Percentiles rank a stretch among this genome's conserved stretches.
These are phyloP conservation scores for Gynostemma pentaphyllum DNA, from an alignment of 306 rosid genomes.

Conservation along the genomic window DNA sequence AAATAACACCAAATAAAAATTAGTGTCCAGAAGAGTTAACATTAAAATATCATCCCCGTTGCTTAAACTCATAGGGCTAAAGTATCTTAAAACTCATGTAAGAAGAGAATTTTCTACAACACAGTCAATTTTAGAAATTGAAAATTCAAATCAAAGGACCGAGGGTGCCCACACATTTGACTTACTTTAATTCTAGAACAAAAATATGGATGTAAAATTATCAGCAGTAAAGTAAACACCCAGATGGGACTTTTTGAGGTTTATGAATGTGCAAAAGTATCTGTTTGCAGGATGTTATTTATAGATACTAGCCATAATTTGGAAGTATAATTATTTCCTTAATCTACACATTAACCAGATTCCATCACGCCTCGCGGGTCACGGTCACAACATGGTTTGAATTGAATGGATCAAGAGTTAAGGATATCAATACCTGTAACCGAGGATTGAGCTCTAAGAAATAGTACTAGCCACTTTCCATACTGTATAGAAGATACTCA, in stretches of 20 bases:
- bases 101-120: neutral
- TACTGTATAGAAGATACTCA: constrained; percentile 80
- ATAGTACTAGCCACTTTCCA: constrained; percentile 97
- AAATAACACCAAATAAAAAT: constrained; percentile 7
- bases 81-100: too few relatives aligned
- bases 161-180: constrained; percentile 92
- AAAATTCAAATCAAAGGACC: neutral
- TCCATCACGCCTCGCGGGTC: neutral
- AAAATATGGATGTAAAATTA: too few relatives aligned
- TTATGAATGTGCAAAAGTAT: neutral
- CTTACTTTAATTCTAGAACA: constrained; percentile 97
- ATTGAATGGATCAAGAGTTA: neutral
- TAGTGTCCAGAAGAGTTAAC: neutral
- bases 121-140: neutral
- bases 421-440: constrained; percentile 48
- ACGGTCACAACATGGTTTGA: too few relatives aligned
- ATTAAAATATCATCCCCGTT: neutral
- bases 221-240: too few relatives aligned
- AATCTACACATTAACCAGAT: neutral
- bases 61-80: too few relatives aligned
- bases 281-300: neutral
- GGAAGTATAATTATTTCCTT: neutral
- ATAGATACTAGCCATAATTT: too few relatives aligned
- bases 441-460: constrained; percentile 97
- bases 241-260: neutral